phyloP scores from a whole-genome alignment of 2,329 filamentous ascomycete genomes.

The Aspergillus sp. region DNA sequence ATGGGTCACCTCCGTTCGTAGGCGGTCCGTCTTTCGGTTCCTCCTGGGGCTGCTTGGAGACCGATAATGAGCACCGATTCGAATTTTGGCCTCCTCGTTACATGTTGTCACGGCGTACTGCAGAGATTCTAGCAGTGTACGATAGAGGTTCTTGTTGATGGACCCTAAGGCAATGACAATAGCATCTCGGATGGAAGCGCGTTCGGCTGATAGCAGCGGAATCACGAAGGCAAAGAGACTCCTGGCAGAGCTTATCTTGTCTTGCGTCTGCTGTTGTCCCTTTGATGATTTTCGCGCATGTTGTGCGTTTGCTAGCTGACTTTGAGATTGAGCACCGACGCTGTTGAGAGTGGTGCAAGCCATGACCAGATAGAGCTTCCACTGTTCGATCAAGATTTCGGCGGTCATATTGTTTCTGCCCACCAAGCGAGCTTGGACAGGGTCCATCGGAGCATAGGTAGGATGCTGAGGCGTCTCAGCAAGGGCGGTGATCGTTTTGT shows the following conservation, averaged over 20 bases:
- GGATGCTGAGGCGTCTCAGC: constrained; percentile 67
- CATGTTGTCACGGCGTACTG: constrained; percentile 83
- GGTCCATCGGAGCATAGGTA: constrained; percentile 37
- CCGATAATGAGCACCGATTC: constrained; percentile 74
- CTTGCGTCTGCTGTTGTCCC: constrained; percentile 61
- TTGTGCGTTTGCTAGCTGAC: constrained; percentile 62
- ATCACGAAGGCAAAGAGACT: constrained; percentile 90
- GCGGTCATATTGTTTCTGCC: constrained; percentile 65
- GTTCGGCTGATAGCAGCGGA: constrained; percentile 77
- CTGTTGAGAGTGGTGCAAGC: constrained; percentile 93
- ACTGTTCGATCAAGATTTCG: constrained; percentile 90
- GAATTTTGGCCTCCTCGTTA: constrained; percentile 81
- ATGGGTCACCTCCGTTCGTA: constrained; percentile 92
- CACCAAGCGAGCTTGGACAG: constrained; percentile 36
- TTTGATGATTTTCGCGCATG: constrained; percentile 81
- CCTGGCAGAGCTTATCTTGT: constrained; percentile 82
- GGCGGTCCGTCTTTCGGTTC: constrained; percentile 78
- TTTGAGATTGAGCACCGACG: constrained; percentile 63
- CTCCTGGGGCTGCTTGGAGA: constrained; percentile 78
- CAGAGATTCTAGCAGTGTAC: constrained; percentile 83
- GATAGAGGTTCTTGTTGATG: constrained; percentile 92
- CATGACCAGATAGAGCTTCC: constrained; percentile 96
- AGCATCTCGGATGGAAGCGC: constrained; percentile 79
- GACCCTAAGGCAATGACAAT: constrained; percentile 90
- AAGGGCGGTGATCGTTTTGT: constrained; percentile 74